These are phyloP conservation scores for Zygotorulaspora chibaensis DNA, from an alignment of 805 yeast species.

Conservation along the genomic window DNA sequence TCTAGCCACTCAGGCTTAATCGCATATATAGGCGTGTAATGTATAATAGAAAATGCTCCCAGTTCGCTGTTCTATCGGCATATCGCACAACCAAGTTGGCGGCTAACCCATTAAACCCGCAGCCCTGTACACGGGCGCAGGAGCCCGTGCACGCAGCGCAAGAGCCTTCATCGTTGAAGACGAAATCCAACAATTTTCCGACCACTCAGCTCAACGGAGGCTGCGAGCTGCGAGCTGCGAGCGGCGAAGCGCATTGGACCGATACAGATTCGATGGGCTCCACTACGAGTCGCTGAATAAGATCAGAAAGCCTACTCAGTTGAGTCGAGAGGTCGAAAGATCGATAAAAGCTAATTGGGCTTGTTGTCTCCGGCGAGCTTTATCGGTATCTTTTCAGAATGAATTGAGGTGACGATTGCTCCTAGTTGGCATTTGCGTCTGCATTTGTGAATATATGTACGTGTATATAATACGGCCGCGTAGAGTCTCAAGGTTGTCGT, in stretches of 20 bases:
- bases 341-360: neutral
- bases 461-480: too few species aligned
- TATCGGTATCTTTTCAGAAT: neutral
- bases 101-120: too few species aligned
- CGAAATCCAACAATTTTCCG: conserved; percentile 2
- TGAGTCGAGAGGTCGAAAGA: neutral
- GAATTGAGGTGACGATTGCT: too few species aligned
- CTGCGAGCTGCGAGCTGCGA: too few species aligned
- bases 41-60: neutral
- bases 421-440: too few species aligned
- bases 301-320: too few species aligned
- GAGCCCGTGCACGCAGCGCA: too few species aligned
- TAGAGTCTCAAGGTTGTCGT: too few species aligned
- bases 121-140: too few species aligned
- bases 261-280: neutral
- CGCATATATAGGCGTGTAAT: neutral
- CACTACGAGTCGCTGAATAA: neutral
- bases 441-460: too few species aligned
- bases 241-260: neutral
- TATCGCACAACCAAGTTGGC: too few species aligned
- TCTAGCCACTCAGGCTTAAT: conserved; percentile 18
- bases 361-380: neutral
- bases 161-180: neutral
- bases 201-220: neutral
- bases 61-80: neutral